These are phyloP conservation scores for Nakazawaea peltata DNA, from an alignment of 805 yeast genomes.

Conservation along the genomic window DNA sequence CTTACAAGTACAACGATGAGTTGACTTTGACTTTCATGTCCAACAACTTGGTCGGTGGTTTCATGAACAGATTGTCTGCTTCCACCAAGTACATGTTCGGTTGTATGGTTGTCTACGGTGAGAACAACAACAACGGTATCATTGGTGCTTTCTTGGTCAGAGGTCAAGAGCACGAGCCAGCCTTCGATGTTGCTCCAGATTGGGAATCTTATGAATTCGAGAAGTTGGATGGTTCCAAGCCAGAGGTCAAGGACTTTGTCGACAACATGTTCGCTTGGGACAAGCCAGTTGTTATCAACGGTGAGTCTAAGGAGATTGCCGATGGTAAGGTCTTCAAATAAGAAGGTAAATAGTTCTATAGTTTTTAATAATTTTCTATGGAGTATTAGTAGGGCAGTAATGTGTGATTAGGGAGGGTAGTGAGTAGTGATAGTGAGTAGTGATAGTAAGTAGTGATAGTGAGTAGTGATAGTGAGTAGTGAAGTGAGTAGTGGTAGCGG, in stretches of 20 bases:
- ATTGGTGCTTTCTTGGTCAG: constrained; percentile 80
- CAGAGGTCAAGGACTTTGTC: constrained; percentile 61
- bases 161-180: constrained; percentile 78
- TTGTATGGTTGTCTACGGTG: constrained; percentile 81
- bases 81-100: constrained; percentile 87
- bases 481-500: no score
- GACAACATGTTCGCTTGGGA: constrained; percentile 91
- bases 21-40: constrained; percentile 88
- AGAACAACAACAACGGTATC: constrained; percentile 89
- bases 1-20: constrained; percentile 89
- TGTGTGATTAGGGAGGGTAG: no score
- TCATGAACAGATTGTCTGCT: constrained; percentile 79
- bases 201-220: constrained; percentile 81
- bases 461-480: no score
- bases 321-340: constrained; percentile 91
- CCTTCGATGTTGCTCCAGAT: constrained; percentile 90
- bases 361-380: no score
- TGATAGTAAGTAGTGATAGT: no score
- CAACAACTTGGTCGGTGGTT: constrained; percentile 86
- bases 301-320: constrained; percentile 68
- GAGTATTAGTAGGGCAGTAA: no score
- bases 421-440: no score
- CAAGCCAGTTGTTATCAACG: constrained; percentile 69
- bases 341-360: no score
- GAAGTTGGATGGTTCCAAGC: constrained; percentile 64